Conservation (phyloP, 371 early-diverging fungal genomes). For the Mucor mucedo region DNA sequence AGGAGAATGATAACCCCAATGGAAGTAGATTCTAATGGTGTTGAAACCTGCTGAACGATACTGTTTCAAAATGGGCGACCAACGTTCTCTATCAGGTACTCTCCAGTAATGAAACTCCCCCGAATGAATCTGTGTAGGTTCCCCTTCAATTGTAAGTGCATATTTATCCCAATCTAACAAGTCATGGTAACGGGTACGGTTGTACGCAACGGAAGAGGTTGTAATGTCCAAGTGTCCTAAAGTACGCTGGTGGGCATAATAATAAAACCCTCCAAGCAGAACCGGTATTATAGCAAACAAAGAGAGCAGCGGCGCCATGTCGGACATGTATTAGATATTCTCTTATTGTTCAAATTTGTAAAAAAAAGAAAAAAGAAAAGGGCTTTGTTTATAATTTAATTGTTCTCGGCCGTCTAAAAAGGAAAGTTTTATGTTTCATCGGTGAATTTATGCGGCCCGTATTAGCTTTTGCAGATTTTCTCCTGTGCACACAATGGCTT, state of each 20-base stretch:
- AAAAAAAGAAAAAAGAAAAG: background rate
- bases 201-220: conserved; percentile 61
- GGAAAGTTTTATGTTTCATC: background rate
- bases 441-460: background rate
- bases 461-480: too few relatives aligned
- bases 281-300: conserved; percentile 48
- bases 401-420: too few relatives aligned
- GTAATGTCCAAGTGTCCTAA: conserved; percentile 57
- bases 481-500: too few relatives aligned
- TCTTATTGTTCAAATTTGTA: background rate
- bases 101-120: conserved; percentile 88
- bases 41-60: conserved; percentile 78
- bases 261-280: conserved; percentile 38
- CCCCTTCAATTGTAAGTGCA: conserved; percentile 65
- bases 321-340: conserved; percentile 28
- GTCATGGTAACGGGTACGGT: conserved; percentile 54
- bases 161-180: conserved; percentile 70
- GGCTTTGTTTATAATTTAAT: background rate
- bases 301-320: conserved; percentile 45
- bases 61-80: conserved; percentile 65
- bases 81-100: conserved; percentile 67
- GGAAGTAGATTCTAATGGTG: conserved; percentile 87
- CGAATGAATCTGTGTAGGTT: conserved; percentile 63
- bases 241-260: conserved; percentile 51
- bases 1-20: conserved; percentile 90